phyloP scores from a whole-genome alignment of 495 filamentous ascomycete species.

The Daldinia concentrica region DNA sequence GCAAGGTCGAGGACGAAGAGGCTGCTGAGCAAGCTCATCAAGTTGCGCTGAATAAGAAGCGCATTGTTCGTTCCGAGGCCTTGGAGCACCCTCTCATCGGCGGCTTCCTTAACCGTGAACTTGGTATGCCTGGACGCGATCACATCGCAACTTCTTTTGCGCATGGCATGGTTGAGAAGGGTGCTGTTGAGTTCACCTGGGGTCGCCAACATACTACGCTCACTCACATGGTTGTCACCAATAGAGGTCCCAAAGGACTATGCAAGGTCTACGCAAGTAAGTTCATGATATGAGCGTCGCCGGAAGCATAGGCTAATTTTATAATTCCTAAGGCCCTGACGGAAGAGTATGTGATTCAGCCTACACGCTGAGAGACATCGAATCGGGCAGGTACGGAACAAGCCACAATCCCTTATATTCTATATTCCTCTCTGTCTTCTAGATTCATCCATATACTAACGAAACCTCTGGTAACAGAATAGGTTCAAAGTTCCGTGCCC shows the following conservation, averaged over 20 bases:
- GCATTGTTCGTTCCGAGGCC: constrained; percentile 39
- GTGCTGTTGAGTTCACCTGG: constrained; percentile 1
- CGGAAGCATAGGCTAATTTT: background rate
- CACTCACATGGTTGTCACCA: constrained; percentile 43
- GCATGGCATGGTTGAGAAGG: constrained; percentile 29
- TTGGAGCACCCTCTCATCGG: constrained; percentile 35
- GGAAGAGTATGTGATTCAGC: background rate
- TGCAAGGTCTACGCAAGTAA: constrained; percentile 47
- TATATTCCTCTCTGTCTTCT: background rate
- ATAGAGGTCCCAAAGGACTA: constrained; percentile 3
- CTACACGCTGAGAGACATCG: background rate
- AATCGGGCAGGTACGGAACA: background rate
- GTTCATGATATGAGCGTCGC: constrained; percentile 11
- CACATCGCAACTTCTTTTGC: constrained; percentile 32
- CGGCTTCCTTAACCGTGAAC: constrained; percentile 44
- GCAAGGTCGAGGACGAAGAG: constrained; percentile 40
- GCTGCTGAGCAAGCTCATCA: constrained; percentile 12
- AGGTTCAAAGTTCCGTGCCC: background rate
- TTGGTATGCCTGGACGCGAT: constrained; percentile 34
- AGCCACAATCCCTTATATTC: background rate
- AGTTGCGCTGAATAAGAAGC: constrained; percentile 16
- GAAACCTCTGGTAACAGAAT: background rate
- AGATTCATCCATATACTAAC: background rate
- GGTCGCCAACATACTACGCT: background rate
- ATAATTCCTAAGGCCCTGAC: background rate